Percentiles rank a stretch among this genome's conserved stretches.
Evolutionary conservation across 2,329 filamentous ascomycete species (phyloP).

Genomic region (Zelopaecilomyces penicillatus): DNA sequence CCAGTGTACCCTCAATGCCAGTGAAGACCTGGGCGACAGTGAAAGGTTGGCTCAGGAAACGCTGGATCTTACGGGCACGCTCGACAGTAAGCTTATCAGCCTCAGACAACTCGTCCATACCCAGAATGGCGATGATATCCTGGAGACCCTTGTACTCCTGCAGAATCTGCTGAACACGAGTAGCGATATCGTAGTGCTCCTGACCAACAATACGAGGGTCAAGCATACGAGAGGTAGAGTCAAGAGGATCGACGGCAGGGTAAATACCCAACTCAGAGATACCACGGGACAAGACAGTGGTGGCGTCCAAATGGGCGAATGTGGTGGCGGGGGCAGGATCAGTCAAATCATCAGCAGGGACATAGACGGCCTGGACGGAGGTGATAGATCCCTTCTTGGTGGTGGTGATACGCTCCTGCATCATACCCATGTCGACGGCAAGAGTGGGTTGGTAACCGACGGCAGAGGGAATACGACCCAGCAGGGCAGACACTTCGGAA

Average conservation of each 20-base stretch:
- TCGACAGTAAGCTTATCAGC: constrained; percentile 99
- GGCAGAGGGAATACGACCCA: constrained; percentile 99
- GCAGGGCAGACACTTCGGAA: constrained; percentile 98
- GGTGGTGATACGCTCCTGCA: constrained; percentile 99
- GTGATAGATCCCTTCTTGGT: constrained; percentile 99
- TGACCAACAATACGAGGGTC: constrained; percentile 97
- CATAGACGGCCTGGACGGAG: constrained; percentile 99
- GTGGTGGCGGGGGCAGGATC: constrained; percentile 98
- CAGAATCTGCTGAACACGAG: constrained; percentile 96
- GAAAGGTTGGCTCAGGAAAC: constrained; percentile 99
- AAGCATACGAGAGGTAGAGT: constrained; percentile 99
- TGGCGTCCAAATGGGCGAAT: constrained; percentile 99
- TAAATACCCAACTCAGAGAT: constrained; percentile 99
- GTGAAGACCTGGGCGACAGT: constrained; percentile 79
- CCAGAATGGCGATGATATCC: constrained; percentile 99
- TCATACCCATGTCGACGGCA: constrained; percentile 96
- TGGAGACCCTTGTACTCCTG: constrained; percentile 99
- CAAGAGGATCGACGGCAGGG: constrained; percentile 98
- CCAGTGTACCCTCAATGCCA: constrained; percentile 90
- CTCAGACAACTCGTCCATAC: constrained; percentile 99
- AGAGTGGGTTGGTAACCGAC: constrained; percentile 99
- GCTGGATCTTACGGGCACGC: constrained; percentile 99
- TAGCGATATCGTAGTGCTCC: constrained; percentile 94
- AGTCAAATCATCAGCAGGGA: constrained; percentile 99
- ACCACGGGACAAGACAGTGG: constrained; percentile 99